Base-by-base conservation (phyloP, 345 rosid genomes). In the Mercurialis annua region DNA sequence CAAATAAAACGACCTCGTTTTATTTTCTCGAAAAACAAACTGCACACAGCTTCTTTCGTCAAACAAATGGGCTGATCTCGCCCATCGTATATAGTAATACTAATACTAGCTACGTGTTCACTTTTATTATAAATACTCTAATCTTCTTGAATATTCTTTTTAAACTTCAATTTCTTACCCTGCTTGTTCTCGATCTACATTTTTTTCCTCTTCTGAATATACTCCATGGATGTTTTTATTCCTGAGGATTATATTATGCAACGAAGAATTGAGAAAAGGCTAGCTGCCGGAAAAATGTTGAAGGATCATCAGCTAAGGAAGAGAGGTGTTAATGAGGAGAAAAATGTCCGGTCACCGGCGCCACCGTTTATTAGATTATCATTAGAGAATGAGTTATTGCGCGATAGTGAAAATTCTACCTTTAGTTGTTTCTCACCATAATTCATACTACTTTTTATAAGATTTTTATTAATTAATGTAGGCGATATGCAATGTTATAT, bases 231-330 rank as follows among this genome's bases (percentile, higher is more conserved):
- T 67, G 86, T 88, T 18, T 87, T 66, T 71, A 85, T 90, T 73
- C 83, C 88, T 12, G 89, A 87, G 63, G 97, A 90, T 77, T 90
- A 87, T 70, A 78, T 82, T 53, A 57, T 56, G 23, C 71, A 71
- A 69, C 78, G 90, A 64, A 76, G 92, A 75, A 73, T 51, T 21
- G 97, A 86, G 75, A 86, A 77, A 62, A 73, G 40, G 73, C 78
- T 78, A 5, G 83, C 85, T 20, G 71, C 81, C 24, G 70, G 76
- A 4, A 70, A 72, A 44, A 53, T 18, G 66, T 34, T 53, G 1
- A 70, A 69, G 29, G 69, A 72, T n/a, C n/a, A n/a, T n/a, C n/a
- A n/a, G 47, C 50, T 80, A 7, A 59, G 42, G n/a, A 52, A 36
- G 33, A 46, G 71, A 50, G 11, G 12, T 17, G 66, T 33, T 1